Evolutionary conservation across 2,329 filamentous ascomycete species (phyloP).

Genomic region (Ophiocordyceps polyrhachis-furcata): DNA sequence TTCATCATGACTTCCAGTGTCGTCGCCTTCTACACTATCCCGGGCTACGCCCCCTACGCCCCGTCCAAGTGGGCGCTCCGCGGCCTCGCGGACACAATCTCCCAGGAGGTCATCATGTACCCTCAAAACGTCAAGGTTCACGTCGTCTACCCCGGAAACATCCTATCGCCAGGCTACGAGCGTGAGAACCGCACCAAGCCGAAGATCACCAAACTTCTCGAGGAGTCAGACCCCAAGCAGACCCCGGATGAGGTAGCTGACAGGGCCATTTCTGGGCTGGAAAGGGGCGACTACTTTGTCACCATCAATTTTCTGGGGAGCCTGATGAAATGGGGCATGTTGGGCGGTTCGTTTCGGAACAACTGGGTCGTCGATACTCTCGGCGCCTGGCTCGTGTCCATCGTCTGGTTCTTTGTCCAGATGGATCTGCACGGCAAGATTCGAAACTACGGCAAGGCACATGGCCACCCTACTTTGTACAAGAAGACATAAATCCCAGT

Average conservation of each 20-base stretch:
- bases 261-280: conserved; percentile 51
- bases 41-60: conserved; percentile 69
- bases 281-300: conserved; percentile 63
- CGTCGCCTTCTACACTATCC: conserved; percentile 54
- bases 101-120: conserved; percentile 73
- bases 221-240: conserved; percentile 66
- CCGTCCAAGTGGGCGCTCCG: conserved; percentile 75
- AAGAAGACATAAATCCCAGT: conserved; percentile 7
- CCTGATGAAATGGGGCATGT: conserved; percentile 45
- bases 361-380: conserved; percentile 42
- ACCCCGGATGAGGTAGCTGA: conserved; percentile 60
- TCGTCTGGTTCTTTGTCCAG: conserved; percentile 40
- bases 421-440: conserved; percentile 39
- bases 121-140: conserved; percentile 68
- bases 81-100: conserved; percentile 63
- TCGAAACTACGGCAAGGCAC: conserved; percentile 31
- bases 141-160: conserved; percentile 69
- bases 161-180: conserved; percentile 55
- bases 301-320: conserved; percentile 56
- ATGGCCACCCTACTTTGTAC: conserved; percentile 38
- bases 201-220: conserved; percentile 56
- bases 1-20: conserved; percentile 76
- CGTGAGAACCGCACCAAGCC: conserved; percentile 67
- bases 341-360: conserved; percentile 38
- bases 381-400: conserved; percentile 29